Evolutionary conservation across 208 protist genomes (phyloP), one percentile per base, ranked within the genome.

Genomic region (Trypanosoma scelopori): DNA sequence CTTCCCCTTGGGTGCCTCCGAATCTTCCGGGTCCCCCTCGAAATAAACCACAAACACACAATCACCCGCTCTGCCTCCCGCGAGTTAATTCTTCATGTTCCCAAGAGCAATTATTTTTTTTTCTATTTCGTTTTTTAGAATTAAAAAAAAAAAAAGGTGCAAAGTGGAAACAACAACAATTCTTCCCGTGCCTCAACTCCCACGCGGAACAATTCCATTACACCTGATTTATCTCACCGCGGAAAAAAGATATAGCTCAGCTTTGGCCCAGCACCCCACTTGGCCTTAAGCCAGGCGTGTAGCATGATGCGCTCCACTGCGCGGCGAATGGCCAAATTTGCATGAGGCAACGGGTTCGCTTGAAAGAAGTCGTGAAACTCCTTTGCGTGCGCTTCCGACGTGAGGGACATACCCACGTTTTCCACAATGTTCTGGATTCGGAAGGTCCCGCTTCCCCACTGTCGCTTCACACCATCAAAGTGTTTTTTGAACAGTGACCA

Each of bases 371-470:
- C 47, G 45, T 81, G 72, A 25, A 83, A 93, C 25, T 85, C 71
- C 45, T 71, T 69, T 4, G 84, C 89, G 13, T 78, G 70, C 11
- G 65, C 79, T 9, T 78, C 74, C 23, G 82, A 78, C 1, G 58
- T 69, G 25, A 96, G 79, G 12, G 87, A 81, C 13, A 58, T 76
- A 58, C 71, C 82, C 25, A 94, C 80, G 50, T 20, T 75, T 5
- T 48, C 64, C 25, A 92, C 91, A 68, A 96, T 96, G 42, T 56
- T 72, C 65, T 94, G 87, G 52, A 96, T 96, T 49, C 87, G 87
- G 71, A 96, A 96, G 67, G 92, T 87, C 20, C 91, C 91, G 30
- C 78, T 76, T 35, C 91, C 91, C 91, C 91, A 96, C 75, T 92
- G 87, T 65, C 69, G 65, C n/a, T 89, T 69, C 20, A 96, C 71